Conservation (phyloP, 2,329 filamentous ascomycete genomes). For the Penicillium sp. region DNA sequence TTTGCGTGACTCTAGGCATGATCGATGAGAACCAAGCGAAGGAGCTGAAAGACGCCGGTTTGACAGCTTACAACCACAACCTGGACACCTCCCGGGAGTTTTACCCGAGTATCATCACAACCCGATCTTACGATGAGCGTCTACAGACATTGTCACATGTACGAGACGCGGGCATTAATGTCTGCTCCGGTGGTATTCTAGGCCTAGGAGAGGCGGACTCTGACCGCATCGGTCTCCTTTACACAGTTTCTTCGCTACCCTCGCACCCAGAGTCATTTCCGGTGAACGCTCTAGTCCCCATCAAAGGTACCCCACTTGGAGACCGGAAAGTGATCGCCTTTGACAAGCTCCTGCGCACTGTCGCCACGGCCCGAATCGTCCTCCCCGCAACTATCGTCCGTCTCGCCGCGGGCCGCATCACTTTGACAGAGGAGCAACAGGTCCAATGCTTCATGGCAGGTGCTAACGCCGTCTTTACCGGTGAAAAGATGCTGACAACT, state of each 20-base stretch:
- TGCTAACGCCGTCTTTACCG: conserved; percentile 93
- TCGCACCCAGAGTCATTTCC: conserved; percentile 88
- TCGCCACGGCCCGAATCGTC: conserved; percentile 80
- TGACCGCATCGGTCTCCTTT: conserved; percentile 81
- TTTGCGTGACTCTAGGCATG: conserved; percentile 93
- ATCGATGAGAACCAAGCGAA: conserved; percentile 80
- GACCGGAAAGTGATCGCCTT: conserved; percentile 75
- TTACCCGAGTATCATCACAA: conserved; percentile 85
- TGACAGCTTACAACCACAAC: conserved; percentile 95
- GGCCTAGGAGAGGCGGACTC: conserved; percentile 78
- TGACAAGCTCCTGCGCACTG: conserved; percentile 77
- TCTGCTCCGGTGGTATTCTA: conserved; percentile 87
- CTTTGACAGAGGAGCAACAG: conserved; percentile 87
- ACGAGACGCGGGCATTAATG: conserved; percentile 83
- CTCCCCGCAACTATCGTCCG: conserved; percentile 87
- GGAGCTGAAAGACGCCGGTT: conserved; percentile 79
- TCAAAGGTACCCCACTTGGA: conserved; percentile 85
- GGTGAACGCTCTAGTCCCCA: conserved; percentile 88
- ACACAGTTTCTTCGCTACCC: conserved; percentile 81
- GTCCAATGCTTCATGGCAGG: conserved; percentile 87
- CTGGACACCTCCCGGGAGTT: conserved; percentile 88
- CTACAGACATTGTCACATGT: conserved; percentile 79
- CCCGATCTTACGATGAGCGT: conserved; percentile 84
- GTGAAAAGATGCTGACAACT: conserved; percentile 94
- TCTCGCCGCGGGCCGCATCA: conserved; percentile 82